Evolutionary conservation across 2,329 filamentous ascomycete species (phyloP).

Genomic region (Fusarium sp.): DNA sequence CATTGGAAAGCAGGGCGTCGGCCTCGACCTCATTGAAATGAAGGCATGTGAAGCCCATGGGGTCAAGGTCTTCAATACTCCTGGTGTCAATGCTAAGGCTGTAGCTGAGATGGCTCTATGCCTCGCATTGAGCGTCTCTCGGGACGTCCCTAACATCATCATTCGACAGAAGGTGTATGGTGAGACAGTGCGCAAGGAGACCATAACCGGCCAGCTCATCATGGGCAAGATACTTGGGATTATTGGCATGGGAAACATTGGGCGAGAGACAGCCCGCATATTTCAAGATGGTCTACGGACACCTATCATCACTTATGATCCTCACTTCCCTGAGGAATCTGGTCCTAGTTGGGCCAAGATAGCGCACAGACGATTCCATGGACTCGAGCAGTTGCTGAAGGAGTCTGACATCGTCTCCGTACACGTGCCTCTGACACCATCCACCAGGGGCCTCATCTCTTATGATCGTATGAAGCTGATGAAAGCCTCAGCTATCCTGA

Average conservation of each 20-base stretch:
- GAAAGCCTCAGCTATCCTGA: slow-evolving; percentile 51
- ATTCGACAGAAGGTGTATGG: slow-evolving; percentile 32
- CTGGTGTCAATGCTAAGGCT: slow-evolving; percentile 31
- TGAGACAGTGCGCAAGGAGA: slow-evolving; percentile 41
- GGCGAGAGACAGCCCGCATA: slow-evolving; percentile 49
- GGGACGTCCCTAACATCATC: slow-evolving; percentile 47
- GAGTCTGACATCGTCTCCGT: slow-evolving; percentile 50
- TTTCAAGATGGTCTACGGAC: slow-evolving; percentile 49
- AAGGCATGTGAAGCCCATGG: slow-evolving; percentile 35
- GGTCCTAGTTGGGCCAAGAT: slow-evolving; percentile 38
- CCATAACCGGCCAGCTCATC: slow-evolving; percentile 43
- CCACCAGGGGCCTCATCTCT: slow-evolving; percentile 47
- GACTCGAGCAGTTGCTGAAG: slow-evolving; percentile 47
- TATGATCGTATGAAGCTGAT: slow-evolving; percentile 45
- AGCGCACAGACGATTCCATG: slow-evolving; percentile 40
- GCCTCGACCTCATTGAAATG: slow-evolving; percentile 47
- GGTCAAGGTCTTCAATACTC: slow-evolving; percentile 42
- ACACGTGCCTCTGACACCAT: slow-evolving; percentile 47
- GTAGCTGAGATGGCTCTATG: slow-evolving; percentile 51
- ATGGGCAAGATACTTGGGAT: slow-evolving; percentile 51
- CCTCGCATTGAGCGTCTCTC: slow-evolving; percentile 46
- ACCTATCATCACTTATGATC: slow-evolving; percentile 51
- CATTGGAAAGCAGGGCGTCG: slow-evolving; percentile 48
- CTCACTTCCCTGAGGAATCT: slow-evolving; percentile 33
- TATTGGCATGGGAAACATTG: slow-evolving; percentile 54